Evolutionary conservation across 805 yeast genomes (phyloP), one percentile per base, ranked within the genome.

Genomic region (Yamadazyma sp.): DNA sequence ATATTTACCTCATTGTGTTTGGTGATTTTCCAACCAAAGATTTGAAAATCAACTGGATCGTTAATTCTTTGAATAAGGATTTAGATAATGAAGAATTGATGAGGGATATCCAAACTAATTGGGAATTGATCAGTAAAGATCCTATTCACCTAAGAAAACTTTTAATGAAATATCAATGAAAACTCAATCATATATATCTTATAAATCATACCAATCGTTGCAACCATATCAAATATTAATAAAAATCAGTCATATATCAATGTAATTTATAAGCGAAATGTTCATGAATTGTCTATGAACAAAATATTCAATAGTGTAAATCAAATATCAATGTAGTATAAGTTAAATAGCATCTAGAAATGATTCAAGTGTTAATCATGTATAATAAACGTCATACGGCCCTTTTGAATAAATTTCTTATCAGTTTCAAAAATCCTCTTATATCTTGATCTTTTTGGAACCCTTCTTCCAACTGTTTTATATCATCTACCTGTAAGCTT

Each of bases 361-460:
- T n/a, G n/a, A n/a, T n/a, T n/a, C n/a, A n/a, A n/a, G n/a, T n/a
- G n/a, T n/a, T n/a, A n/a, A n/a, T n/a, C n/a, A n/a, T n/a, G n/a
- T n/a, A n/a, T n/a, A n/a, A n/a, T n/a, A n/a, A n/a, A n/a, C n/a
- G n/a, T n/a, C n/a, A n/a, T n/a, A n/a, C n/a, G 15, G 20, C 21
- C n/a, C 14, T 18, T 25, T 35, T 35, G 4, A 35, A 30, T 16
- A 36, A 14, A 5, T 25, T 10, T 34, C 56, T 31, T 10, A 42
- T 30, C 12, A 36, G 23, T 36, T 52, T 54, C 25, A 57, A 43
- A 19, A 58, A 56, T 36, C 39, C 44, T 9, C 48, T 57, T 26
- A 61, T 47, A 30, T 58, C 58, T 33, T 52, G 54, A 33, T 53
- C 54, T 11, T 34, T 21, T 30, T 58, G 56, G 27, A 55, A 56